Evolutionary conservation across 306 rosid species (phyloP), one percentile per base, ranked within the genome.

Genomic region (Begonia loranthoides): DNA sequence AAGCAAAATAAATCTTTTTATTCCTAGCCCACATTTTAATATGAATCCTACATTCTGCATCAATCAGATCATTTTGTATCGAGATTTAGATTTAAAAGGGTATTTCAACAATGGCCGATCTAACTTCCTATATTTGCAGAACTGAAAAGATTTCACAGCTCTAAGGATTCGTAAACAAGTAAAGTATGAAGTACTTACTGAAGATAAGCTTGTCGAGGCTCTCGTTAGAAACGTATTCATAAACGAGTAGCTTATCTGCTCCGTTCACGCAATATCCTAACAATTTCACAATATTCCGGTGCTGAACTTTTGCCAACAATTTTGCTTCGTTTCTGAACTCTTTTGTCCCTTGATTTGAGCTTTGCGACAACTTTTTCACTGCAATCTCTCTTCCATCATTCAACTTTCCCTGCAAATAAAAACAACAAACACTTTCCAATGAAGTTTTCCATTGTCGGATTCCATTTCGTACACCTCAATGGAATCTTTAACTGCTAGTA

Each of bases 141-240:
- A 41, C 45, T 6, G 45, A 9, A 12, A 41, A 41, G 0, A 12
- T 41, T 9, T 9, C 13, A 12, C 45, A 41, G 12, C 13, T 41
- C 45, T 12, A 12, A 41, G 45, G 13, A 41, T 41, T 9, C 10
- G 13, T 41, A 41, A 41, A 12, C 6, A 41, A 41, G 45, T 12
- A 9, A 41, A 12, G 45, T 9, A 41, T 2, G 12, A 41, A 63
- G 49, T 9, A 72, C 95, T 82, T 72, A 90, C 97, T 90, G 70
- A 90, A 90, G 19, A 90, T 81, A 78, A 85, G 74, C 61, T 90
- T 85, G 74, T 90, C 97, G 9, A 90, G 78, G 69, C 97, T 90
- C 73, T 90, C 97, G 57, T 82, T 68, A 13, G 49, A 9, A 17
- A 90, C 85, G 21, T 90, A 90, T 76, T 90, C 95, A 52, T 90